phyloP scores from a whole-genome alignment of 2,329 filamentous ascomycete genomes.

The Monilinia aucupariae region DNA sequence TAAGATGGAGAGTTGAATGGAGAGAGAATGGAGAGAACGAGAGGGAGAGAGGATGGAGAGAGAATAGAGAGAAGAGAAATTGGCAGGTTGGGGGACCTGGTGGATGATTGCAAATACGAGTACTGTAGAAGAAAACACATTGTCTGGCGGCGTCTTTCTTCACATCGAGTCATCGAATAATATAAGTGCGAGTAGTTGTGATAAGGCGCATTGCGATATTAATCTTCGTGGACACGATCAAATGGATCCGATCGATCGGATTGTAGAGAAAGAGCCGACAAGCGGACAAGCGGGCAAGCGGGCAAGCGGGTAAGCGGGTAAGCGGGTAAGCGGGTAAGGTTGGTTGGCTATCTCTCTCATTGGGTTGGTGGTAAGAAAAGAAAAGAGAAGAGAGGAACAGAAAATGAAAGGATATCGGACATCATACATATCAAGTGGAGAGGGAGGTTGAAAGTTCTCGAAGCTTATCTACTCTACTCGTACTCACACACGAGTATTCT shows the following conservation, averaged over 20 bases:
- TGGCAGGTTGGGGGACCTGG: not conserved
- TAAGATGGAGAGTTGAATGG: not conserved
- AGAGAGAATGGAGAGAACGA: too few species aligned
- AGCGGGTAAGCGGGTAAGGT: too few species aligned
- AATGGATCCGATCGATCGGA: constrained; percentile 3
- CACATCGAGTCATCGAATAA: not conserved
- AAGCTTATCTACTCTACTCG: not conserved
- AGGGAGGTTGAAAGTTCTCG: not conserved
- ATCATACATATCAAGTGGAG: too few species aligned
- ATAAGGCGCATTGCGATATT: not conserved
- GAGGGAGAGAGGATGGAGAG: too few species aligned
- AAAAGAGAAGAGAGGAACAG: too few species aligned
- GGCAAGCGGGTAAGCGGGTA: too few species aligned
- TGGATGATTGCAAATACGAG: not conserved
- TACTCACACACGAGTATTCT: too few species aligned
- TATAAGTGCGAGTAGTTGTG: not conserved
- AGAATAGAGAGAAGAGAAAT: not conserved
- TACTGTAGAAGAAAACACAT: not conserved
- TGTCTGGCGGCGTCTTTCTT: constrained; percentile 10
- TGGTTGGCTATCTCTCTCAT: not conserved
- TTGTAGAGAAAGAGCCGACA: not conserved
- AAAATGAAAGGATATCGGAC: too few species aligned
- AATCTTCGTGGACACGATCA: constrained; percentile 5
- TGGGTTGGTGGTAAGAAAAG: constrained; percentile 3
- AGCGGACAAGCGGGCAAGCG: too few species aligned